Percentiles rank a stretch among this genome's conserved stretches.
Conservation (phyloP, 2,329 filamentous ascomycete species). For the Arthrobotrys conoides region DNA sequence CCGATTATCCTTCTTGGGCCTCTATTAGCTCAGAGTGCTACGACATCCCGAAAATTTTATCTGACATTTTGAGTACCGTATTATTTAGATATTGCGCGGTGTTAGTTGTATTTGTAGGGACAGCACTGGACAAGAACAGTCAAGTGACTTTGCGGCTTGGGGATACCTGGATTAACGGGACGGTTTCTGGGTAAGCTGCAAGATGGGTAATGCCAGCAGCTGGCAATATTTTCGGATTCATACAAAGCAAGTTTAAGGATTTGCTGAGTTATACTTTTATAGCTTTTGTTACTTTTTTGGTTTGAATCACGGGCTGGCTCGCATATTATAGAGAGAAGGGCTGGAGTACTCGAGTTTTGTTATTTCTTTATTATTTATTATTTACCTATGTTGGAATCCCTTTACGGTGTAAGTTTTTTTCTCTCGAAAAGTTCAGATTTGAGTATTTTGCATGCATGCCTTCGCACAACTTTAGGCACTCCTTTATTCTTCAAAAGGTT, state of each 20-base stretch:
- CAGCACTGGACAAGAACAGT: slow-evolving; percentile 34
- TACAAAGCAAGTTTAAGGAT: background rate
- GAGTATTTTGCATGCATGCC: too few species aligned
- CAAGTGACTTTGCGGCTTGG: slow-evolving; percentile 19
- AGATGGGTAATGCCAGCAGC: background rate
- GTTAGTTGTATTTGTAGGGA: slow-evolving; percentile 49
- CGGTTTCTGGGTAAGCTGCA: slow-evolving; percentile 19
- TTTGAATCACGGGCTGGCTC: background rate
- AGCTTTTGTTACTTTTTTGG: background rate
- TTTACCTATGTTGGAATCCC: too few species aligned
- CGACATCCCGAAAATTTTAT: background rate
- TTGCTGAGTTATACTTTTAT: background rate
- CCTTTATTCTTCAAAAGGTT: too few species aligned
- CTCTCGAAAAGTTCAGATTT: too few species aligned
- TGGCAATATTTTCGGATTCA: too few species aligned
- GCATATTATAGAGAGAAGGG: too few species aligned
- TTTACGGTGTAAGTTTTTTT: too few species aligned
- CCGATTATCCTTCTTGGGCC: background rate
- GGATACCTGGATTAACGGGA: slow-evolving; percentile 40
- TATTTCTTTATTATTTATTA: too few species aligned
- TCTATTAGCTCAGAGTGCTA: background rate
- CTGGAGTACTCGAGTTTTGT: too few species aligned
- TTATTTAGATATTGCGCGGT: slow-evolving; percentile 49
- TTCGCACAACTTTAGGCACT: too few species aligned
- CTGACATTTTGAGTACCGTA: background rate